Base-by-base conservation (phyloP, 805 yeast genomes). In the Grigorovia humatica region DNA sequence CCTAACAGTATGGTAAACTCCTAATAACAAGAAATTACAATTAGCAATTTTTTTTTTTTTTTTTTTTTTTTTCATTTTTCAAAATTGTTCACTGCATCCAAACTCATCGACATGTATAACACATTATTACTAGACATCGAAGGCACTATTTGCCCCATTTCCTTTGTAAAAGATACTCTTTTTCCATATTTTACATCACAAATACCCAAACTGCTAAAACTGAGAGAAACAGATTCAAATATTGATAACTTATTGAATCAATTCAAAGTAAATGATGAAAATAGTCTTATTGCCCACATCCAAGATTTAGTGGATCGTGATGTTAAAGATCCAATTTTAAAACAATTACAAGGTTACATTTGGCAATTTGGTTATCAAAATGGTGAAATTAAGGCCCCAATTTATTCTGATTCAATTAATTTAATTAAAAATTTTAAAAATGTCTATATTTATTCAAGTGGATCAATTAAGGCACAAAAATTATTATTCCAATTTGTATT, bases 71-170 rank as follows among this genome's bases (percentile, higher is more conserved):
- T 13, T 29, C 15, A n/a, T 27, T 44, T n/a, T 5, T 17, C 47
- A 17, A 44, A n/a, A 29, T 9, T 13, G 6, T 23, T 4, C 6
- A 13, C 20, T 44, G 9, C 47, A 27, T 35, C 12, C 42, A 17
- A 38, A 13, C 42, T 38, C 42, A n/a, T 29, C 40, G 35, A 38
- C 17, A 45, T 45, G 47, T 49, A 45, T 30, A 67, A 74, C 1
- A 61, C 79, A 9, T 65, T 85, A 1, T 72, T 89, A 4, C 72
- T 89, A 6, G 96, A 88, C 58, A 88, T 88, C 40, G 98, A 90
- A 64, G 98, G 98, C 17, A 90, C 97, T 0, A 81, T 90, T 32
- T 90, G 97, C 62, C 90, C 96, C 2, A 89, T 90, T 19, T 76
- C 90, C 1, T 90, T 90, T 62, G 98, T 90, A 44, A 85, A 85